Base-by-base conservation (phyloP, 2,329 filamentous ascomycete species). In the Lasiodiplodia hormozganensis region DNA sequence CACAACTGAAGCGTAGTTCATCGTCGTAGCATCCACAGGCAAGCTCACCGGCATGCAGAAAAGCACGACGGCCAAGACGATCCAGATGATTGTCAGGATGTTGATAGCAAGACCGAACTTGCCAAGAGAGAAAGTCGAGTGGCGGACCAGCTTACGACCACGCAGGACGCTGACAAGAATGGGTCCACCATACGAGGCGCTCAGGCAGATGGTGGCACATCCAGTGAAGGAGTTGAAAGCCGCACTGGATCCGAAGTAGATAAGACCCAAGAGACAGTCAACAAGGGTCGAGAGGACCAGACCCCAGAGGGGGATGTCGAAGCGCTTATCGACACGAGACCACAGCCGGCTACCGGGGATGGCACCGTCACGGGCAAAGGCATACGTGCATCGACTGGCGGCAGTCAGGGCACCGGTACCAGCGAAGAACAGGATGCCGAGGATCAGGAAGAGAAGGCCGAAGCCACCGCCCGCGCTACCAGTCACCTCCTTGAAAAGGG, bases 201-300 rank as follows among this genome's bases (percentile, higher is more conserved):
- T 90, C 0, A 94, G 85, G 71, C 91, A 93, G 76, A 94, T 93
- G 4, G 91, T 94, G 1, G 91, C 92, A 0, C 93, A 91, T 34
- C 91, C 91, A 0, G 91, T 94, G 78, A 94, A 94, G 11, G 88
- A 90, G 82, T 90, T 91, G 82, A 94, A 94, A 0, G 92, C 92
- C 0, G 91, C 90, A 0, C 87, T 86, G 1, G 89, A 92, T 11
- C 92, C 92, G 71, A 94, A 93, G 81, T 92, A 94, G 78, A 94
- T 93, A 71, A 92, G 84, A 0, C 91, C 92, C 0, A 94, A 84
- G 12, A 94, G 80, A 72, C 88, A 91, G 77, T 92, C 89, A 53
- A 94, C 87, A 0, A 84, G 75, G 0, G 90, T 89, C 0, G 90
- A 92, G 2, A 94, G 83, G 3, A 89, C 81, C 7, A 94, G 84